These are phyloP conservation scores for Striga asiatica DNA, from an alignment of 257 asterid genomes.

Conservation along the genomic window DNA sequence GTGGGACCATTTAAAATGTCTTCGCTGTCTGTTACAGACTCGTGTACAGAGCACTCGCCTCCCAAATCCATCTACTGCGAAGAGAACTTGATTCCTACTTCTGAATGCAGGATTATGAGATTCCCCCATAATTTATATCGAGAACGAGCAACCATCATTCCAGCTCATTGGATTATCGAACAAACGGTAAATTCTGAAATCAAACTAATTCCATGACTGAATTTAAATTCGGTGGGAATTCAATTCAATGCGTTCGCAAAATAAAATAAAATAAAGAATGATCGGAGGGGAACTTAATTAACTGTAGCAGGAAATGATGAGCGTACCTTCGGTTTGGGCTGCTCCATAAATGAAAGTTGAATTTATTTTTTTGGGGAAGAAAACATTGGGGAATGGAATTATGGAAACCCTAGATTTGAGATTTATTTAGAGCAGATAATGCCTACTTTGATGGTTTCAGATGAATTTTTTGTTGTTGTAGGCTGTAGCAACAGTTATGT, in stretches of 20 bases:
- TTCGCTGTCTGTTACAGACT: slow-evolving; percentile 44
- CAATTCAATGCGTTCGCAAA: slow-evolving; percentile 19
- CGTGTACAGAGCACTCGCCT: slow-evolving; percentile 28
- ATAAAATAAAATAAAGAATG: slow-evolving; percentile 5
- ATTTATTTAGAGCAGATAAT: slow-evolving; percentile 7
- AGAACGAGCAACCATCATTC: slow-evolving; percentile 48
- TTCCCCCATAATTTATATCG: slow-evolving; percentile 32
- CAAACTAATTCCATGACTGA: slow-evolving; percentile 3
- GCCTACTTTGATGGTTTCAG: neutral
- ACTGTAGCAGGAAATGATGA: slow-evolving; percentile 17
- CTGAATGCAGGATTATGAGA: neutral
- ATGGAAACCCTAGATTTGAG: slow-evolving; percentile 26
- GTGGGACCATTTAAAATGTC: slow-evolving; percentile 14
- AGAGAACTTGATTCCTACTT: slow-evolving; percentile 6
- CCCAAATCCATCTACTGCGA: slow-evolving; percentile 36
- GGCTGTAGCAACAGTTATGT: neutral
- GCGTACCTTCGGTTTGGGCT: slow-evolving; percentile 35
- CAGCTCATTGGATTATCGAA: slow-evolving; percentile 33
- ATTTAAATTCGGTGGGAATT: slow-evolving; percentile 15
- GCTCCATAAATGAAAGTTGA: slow-evolving; percentile 25
- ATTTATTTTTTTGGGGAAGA: slow-evolving; percentile 11
- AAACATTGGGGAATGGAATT: neutral
- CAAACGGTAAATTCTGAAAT: slow-evolving; percentile 9
- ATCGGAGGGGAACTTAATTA: slow-evolving; percentile 10
- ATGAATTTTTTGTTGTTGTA: neutral